Conservation (phyloP, 768 basidiomycete species). For the Podaxis sp. region DNA sequence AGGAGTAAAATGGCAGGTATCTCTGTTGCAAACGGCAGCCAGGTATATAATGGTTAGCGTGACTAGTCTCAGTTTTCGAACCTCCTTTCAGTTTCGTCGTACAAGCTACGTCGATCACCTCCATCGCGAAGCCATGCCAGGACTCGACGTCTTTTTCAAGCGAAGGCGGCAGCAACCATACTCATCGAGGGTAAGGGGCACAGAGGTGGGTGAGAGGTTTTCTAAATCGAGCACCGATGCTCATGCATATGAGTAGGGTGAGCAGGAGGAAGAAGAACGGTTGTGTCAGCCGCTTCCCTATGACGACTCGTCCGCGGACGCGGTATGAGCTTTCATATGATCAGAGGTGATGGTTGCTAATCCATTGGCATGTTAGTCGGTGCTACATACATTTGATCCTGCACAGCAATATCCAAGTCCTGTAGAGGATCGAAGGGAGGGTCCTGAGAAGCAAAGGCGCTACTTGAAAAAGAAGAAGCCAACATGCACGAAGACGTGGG, state of each 20-base stretch:
- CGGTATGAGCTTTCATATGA: neutral
- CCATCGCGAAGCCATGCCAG: neutral
- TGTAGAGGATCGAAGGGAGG: neutral
- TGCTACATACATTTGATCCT: neutral
- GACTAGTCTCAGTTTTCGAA: neutral
- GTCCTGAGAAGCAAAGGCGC: neutral
- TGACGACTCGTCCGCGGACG: neutral
- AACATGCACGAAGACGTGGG: constrained; percentile 2
- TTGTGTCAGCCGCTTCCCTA: neutral
- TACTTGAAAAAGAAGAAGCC: constrained; percentile 9
- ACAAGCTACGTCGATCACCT: neutral
- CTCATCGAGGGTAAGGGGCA: neutral
- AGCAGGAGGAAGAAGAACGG: constrained; percentile 10
- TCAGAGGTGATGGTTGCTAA: neutral
- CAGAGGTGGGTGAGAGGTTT: constrained; percentile 5
- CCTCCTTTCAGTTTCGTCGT: neutral
- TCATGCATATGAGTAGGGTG: neutral
- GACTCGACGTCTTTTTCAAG: neutral
- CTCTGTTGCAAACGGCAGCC: neutral
- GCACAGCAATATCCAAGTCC: neutral
- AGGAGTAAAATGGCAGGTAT: constrained; percentile 9
- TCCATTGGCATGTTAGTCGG: neutral
- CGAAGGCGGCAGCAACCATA: neutral
- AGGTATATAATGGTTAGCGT: neutral
- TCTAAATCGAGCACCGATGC: neutral